Conservation (phyloP, 768 basidiomycete species). For the Clitopilus passeckerianus region DNA sequence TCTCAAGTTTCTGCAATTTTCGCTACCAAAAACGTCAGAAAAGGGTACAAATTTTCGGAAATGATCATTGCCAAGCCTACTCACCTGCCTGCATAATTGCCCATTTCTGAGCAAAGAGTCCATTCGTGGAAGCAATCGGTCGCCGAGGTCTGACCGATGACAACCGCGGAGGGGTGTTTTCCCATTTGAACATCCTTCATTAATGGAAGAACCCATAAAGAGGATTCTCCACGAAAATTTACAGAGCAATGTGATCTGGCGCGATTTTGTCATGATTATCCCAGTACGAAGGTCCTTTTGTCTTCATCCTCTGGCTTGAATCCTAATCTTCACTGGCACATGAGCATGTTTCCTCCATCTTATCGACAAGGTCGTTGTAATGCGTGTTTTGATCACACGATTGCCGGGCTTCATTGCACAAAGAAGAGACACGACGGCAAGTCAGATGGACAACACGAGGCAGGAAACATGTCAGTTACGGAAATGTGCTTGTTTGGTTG, state of each 20-base stretch:
- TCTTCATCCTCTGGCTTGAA: background rate
- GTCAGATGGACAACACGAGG: background rate
- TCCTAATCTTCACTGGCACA: background rate
- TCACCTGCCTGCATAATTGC: background rate
- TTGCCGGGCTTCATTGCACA: background rate
- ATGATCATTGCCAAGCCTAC: background rate
- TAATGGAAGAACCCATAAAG: background rate
- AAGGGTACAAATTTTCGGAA: background rate
- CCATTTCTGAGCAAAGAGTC: background rate
- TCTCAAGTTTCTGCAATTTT: background rate
- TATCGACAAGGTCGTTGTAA: background rate
- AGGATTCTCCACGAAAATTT: background rate
- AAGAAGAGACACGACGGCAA: background rate
- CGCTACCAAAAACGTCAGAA: background rate
- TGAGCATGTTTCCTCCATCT: background rate
- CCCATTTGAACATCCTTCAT: background rate
- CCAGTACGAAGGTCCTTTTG: background rate
- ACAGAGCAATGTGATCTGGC: background rate
- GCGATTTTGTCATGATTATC: background rate
- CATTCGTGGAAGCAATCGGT: background rate
- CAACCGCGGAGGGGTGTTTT: background rate
- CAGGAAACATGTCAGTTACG: background rate
- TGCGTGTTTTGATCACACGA: background rate
- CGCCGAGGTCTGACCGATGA: background rate
- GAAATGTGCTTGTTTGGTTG: background rate